Conservation (phyloP, 106 monocot genomes). For the Ottelia alismoides region DNA sequence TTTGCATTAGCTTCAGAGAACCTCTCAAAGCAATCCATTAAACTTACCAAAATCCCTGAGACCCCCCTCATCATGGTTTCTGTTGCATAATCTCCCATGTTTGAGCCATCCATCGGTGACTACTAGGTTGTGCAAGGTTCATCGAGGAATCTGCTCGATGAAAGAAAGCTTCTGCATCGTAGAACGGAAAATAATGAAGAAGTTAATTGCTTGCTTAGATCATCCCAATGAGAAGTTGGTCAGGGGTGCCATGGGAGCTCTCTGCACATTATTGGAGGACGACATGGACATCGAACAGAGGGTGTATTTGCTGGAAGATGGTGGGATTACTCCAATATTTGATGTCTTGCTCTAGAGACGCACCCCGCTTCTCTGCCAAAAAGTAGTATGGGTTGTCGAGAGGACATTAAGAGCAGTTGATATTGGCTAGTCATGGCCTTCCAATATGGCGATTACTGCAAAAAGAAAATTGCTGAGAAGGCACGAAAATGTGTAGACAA, state of each 20-base stretch:
- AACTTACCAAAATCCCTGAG: constrained; percentile 12
- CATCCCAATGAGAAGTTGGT: constrained; percentile 22
- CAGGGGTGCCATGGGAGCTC: constrained; percentile 11
- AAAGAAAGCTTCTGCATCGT: constrained; percentile 74
- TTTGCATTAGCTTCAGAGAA: constrained; percentile 70
- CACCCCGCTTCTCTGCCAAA: constrained; percentile 34
- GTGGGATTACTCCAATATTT: constrained; percentile 57
- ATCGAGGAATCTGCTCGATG: constrained; percentile 65
- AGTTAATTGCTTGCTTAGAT: constrained; percentile 37
- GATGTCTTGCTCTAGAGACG: constrained; percentile 45
- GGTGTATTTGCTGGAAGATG: constrained; percentile 33
- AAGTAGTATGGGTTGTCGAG: constrained; percentile 84
- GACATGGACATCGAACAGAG: constrained; percentile 24
- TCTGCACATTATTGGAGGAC: constrained; percentile 17
- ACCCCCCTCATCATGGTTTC: neutral
- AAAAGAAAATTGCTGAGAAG: constrained; percentile 63
- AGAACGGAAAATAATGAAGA: constrained; percentile 61
- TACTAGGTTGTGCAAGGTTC: constrained; percentile 42
- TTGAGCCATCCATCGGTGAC: constrained; percentile 18
- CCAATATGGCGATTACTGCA: constrained; percentile 50
- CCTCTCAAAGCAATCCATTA: constrained; percentile 55
- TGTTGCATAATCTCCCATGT: constrained; percentile 7
- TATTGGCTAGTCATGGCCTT: constrained; percentile 74
- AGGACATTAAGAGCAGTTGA: constrained; percentile 75
- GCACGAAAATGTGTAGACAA: constrained; percentile 70